Evolutionary conservation across 306 rosid genomes (phyloP).

Genomic region (Quercus rubra): DNA sequence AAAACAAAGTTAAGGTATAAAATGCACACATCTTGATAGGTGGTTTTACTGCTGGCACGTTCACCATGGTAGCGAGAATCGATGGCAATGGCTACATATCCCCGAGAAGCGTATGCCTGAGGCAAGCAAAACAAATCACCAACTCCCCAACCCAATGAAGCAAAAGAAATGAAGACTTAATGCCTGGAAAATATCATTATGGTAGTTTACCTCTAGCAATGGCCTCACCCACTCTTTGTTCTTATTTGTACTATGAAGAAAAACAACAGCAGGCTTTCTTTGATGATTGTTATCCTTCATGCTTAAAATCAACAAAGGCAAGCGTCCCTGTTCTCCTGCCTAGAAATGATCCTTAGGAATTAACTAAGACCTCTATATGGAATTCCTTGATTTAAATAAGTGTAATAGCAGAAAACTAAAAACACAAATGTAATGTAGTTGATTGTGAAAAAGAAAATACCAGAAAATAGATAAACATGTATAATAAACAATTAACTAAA

Average conservation of each 20-base stretch:
- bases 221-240: slow-evolving; percentile 75
- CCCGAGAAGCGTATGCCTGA: slow-evolving; percentile 93
- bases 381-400: too few relatives aligned
- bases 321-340: slow-evolving; percentile 91
- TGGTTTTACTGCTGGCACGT: slow-evolving; percentile 63
- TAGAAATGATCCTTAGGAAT: slow-evolving; percentile 12
- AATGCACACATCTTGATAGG: slow-evolving; percentile 58
- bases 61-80: slow-evolving; percentile 98
- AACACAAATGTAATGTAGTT: too few relatives aligned
- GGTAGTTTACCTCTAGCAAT: slow-evolving; percentile 61
- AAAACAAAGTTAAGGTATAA: slow-evolving; percentile 7
- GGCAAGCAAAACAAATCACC: slow-evolving; percentile 10
- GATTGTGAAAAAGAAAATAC: too few relatives aligned
- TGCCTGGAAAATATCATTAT: not conserved
- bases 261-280: slow-evolving; percentile 72
- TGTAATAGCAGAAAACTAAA: too few relatives aligned
- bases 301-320: slow-evolving; percentile 77
- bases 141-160: not conserved
- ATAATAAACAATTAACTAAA: too few relatives aligned
- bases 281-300: slow-evolving; percentile 45
- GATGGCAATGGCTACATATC: slow-evolving; percentile 67
- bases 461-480: too few relatives aligned
- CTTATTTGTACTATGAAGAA: slow-evolving; percentile 65
- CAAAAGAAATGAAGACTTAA: not conserved
- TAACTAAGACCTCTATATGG: not conserved